Evolutionary conservation across 805 yeast genomes (phyloP).

Genomic region (Candida nonsorbophila): DNA sequence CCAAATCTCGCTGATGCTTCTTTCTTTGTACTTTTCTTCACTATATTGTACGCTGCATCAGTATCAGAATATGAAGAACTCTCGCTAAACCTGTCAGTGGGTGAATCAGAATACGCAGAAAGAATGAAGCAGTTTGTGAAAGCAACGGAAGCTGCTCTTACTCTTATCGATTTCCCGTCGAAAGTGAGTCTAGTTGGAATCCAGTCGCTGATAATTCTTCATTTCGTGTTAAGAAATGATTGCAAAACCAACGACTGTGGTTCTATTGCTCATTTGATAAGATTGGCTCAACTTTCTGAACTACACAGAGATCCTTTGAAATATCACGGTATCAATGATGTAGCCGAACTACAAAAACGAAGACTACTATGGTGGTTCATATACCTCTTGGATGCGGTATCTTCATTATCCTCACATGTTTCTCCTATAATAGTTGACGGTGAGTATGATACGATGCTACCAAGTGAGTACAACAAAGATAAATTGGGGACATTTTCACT

Average conservation of each 20-base stretch:
- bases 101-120: constrained; percentile 2
- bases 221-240: constrained; percentile 8
- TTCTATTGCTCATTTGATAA: constrained; percentile 6
- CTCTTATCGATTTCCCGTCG: constrained; percentile 8
- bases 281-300: constrained; percentile 9
- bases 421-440: constrained; percentile 7
- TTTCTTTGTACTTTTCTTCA: constrained; percentile 6
- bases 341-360: constrained; percentile 3
- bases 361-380: constrained; percentile 11
- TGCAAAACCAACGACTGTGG: constrained; percentile 10
- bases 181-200: constrained; percentile 7
- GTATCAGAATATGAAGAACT: constrained; percentile 10
- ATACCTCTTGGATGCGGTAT: constrained; percentile 8
- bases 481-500: constrained; percentile 3
- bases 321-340: constrained; percentile 5
- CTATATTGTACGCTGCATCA: constrained; percentile 10
- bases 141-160: constrained; percentile 9
- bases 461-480: constrained; percentile 6
- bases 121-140: constrained; percentile 9
- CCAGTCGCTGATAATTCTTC: constrained; percentile 7
- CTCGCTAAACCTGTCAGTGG: constrained; percentile 1
- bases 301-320: constrained; percentile 9
- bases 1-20: constrained; percentile 2
- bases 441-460: constrained; percentile 9
- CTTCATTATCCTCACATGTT: constrained; percentile 7